Conservation (phyloP, 768 basidiomycete species). For the Favolaschia claudopus region DNA sequence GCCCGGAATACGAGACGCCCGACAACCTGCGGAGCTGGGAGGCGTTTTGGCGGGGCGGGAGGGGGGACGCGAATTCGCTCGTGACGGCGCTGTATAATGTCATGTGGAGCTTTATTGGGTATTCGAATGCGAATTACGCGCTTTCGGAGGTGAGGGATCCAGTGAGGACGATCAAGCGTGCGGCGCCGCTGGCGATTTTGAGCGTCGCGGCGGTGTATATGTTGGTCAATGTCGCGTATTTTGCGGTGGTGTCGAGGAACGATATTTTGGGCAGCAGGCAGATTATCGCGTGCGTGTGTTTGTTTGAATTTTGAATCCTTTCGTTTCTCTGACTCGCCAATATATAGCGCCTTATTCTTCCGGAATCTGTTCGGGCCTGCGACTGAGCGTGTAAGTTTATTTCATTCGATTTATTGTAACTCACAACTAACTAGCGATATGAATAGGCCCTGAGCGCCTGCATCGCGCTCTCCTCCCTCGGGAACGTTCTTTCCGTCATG, state of each 20-base stretch:
- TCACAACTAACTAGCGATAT: no score
- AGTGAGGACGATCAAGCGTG: constrained; percentile 65
- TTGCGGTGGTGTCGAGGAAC: constrained; percentile 69
- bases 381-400: constrained; percentile 50
- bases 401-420: constrained; percentile 27
- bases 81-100: constrained; percentile 62
- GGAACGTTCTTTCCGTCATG: constrained; percentile 60
- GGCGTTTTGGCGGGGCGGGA: constrained; percentile 49
- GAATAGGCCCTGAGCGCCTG: constrained; percentile 43
- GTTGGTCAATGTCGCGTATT: constrained; percentile 70
- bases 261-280: constrained; percentile 67
- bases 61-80: constrained; percentile 56
- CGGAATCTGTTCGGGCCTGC: constrained; percentile 66
- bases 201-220: constrained; percentile 65
- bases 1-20: constrained; percentile 40
- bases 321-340: not conserved
- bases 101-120: constrained; percentile 60
- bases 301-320: not conserved
- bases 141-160: constrained; percentile 71
- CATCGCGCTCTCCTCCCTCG: constrained; percentile 65
- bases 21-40: constrained; percentile 39
- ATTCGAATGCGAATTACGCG: constrained; percentile 73
- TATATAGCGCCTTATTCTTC: constrained; percentile 60
- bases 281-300: constrained; percentile 54
- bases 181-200: constrained; percentile 66